Evolutionary conservation across 2,329 filamentous ascomycete genomes (phyloP).

Genomic region (Penicillium brasilianum): DNA sequence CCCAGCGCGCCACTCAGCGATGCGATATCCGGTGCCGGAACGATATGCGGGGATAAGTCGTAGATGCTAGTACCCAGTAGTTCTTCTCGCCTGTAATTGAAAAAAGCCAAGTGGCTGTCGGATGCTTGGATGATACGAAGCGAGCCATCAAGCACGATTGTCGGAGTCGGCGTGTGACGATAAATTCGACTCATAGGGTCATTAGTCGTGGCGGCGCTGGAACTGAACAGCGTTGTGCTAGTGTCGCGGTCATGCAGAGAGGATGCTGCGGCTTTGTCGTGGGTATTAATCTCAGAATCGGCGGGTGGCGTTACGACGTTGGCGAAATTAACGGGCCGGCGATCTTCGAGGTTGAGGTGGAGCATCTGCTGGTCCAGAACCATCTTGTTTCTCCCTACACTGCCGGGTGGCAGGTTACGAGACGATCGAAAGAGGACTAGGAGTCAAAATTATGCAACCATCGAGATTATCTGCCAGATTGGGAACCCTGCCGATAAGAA

Average conservation of each 20-base stretch:
- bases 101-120: conserved; percentile 47
- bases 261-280: conserved; percentile 6
- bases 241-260: neutral
- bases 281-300: conserved; percentile 21
- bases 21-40: conserved; percentile 44
- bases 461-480: neutral
- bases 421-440: neutral
- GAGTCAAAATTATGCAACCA: conserved; percentile 10
- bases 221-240: neutral
- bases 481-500: neutral
- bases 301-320: conserved; percentile 34
- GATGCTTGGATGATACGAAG: conserved; percentile 51
- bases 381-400: conserved; percentile 20
- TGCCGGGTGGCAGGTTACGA: conserved; percentile 15
- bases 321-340: conserved; percentile 25
- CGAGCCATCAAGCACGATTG: conserved; percentile 45
- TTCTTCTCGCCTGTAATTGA: conserved; percentile 39
- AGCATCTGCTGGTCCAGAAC: conserved; percentile 31
- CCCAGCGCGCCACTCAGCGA: conserved; percentile 45
- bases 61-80: conserved; percentile 46
- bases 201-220: neutral
- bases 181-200: conserved; percentile 33
- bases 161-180: conserved; percentile 43
- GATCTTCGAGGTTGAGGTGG: conserved; percentile 29
- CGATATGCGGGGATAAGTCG: conserved; percentile 42